Conservation (phyloP, 202 grass and related monocot genomes). For the Elaeis oleifera region DNA sequence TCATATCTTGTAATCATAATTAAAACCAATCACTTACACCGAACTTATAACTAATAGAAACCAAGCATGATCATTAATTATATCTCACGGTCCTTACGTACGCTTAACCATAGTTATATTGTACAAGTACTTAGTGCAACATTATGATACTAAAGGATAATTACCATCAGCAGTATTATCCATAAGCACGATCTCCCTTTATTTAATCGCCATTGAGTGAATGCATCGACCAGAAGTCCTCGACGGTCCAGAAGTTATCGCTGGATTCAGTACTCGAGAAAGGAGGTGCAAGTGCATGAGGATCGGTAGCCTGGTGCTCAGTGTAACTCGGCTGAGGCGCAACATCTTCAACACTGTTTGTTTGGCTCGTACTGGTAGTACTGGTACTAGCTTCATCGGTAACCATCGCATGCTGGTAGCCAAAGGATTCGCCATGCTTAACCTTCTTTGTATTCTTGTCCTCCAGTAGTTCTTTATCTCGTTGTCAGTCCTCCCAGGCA, state of each 20-base stretch:
- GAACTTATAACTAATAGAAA: too few relatives aligned
- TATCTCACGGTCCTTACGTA: neutral
- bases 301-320: conserved; percentile 1
- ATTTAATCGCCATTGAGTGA: conserved; percentile 6
- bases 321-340: neutral
- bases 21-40: too few relatives aligned
- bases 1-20: too few relatives aligned
- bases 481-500: conserved; percentile 41
- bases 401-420: conserved; percentile 12
- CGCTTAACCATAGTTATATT: neutral
- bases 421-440: conserved; percentile 20
- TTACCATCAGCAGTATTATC: neutral
- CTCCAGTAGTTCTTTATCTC: conserved; percentile 54
- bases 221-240: conserved; percentile 23
- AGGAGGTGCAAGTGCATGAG: neutral
- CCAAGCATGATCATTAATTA: too few relatives aligned
- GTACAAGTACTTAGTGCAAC: neutral
- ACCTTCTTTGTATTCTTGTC: conserved; percentile 40
- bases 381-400: conserved; percentile 15
- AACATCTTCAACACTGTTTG: neutral
- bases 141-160: too few relatives aligned
- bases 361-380: conserved; percentile 6
- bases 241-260: conserved; percentile 11
- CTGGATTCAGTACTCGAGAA: neutral
- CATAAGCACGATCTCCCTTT: neutral